Conservation (phyloP, 495 filamentous ascomycete genomes). For the Daldinia decipiens region DNA sequence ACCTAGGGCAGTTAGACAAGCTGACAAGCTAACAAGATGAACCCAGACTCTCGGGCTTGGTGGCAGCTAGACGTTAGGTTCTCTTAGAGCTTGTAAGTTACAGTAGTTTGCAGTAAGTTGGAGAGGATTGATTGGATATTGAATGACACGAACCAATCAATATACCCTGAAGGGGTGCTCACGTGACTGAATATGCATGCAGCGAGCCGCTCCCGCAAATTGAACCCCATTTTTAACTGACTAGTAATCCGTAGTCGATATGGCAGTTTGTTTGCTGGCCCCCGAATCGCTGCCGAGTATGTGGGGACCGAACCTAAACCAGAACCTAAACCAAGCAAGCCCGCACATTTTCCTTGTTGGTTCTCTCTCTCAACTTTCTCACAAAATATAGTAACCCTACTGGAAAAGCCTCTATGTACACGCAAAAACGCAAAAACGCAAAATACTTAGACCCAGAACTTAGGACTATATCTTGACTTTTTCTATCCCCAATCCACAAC, state of each 20-base stretch:
- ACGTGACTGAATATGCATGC: slow-evolving; percentile 51
- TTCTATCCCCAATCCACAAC: background rate
- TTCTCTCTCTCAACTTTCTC: background rate
- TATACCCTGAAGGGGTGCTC: slow-evolving; percentile 27
- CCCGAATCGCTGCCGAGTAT: slow-evolving; percentile 27
- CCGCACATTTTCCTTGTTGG: background rate
- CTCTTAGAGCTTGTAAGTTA: slow-evolving; percentile 1
- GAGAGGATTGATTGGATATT: slow-evolving; percentile 25
- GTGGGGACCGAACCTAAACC: slow-evolving; percentile 7
- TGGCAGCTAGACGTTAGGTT: slow-evolving; percentile 21
- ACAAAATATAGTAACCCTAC: background rate
- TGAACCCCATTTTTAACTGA: slow-evolving; percentile 43
- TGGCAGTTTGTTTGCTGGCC: slow-evolving; percentile 37
- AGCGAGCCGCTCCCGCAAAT: slow-evolving; percentile 52
- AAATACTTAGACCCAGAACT: background rate
- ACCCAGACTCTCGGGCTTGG: slow-evolving; percentile 40
- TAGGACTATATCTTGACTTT: background rate
- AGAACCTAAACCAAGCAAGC: background rate
- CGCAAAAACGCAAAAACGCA: background rate
- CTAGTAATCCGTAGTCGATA: slow-evolving; percentile 41
- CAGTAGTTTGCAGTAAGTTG: background rate
- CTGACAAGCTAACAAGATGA: slow-evolving; percentile 29
- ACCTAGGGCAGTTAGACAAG: slow-evolving; percentile 20
- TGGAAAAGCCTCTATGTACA: background rate
- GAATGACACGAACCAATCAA: slow-evolving; percentile 35